A percentile compares a stretch with the other conserved stretches of the same genome.
phyloP scores from a whole-genome alignment of 306 rosid species.

The Dalbergia cultrata region DNA sequence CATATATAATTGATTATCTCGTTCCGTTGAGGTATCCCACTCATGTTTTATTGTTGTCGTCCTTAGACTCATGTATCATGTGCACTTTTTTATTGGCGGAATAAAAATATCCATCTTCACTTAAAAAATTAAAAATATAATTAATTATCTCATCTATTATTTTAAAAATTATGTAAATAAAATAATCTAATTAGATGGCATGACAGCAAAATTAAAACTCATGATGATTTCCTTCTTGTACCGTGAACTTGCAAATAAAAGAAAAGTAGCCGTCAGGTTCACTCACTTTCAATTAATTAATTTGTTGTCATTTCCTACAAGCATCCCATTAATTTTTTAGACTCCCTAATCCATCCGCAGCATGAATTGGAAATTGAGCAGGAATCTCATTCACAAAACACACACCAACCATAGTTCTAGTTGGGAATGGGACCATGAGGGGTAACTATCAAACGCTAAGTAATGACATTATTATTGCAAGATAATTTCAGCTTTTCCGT shows the following conservation, averaged over 20 bases:
- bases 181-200: too few relatives aligned
- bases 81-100: too few relatives aligned
- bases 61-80: too few relatives aligned
- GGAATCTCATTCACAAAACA: slow-evolving; percentile 18
- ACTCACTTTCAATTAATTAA: slow-evolving; percentile 8
- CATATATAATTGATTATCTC: too few relatives aligned
- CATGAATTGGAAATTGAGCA: slow-evolving; percentile 17
- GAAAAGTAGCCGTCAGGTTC: neutral
- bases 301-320: neutral
- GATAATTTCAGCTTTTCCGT: neutral
- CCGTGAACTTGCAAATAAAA: neutral
- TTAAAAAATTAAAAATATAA: too few relatives aligned
- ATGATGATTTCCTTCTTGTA: too few relatives aligned
- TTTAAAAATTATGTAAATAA: too few relatives aligned
- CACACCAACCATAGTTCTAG: slow-evolving; percentile 11
- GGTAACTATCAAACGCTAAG: neutral
- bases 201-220: too few relatives aligned
- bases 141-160: too few relatives aligned
- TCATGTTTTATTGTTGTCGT: too few relatives aligned
- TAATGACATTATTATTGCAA: neutral
- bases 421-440: slow-evolving; percentile 12
- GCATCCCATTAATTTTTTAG: neutral
- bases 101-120: too few relatives aligned
- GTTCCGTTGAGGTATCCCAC: too few relatives aligned
- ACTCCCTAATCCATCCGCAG: slow-evolving; percentile 35